A percentile compares a stretch with the other conserved stretches of the same genome.
phyloP scores from a whole-genome alignment of 2,329 filamentous ascomycete species.

The Talaromyces sp. region DNA sequence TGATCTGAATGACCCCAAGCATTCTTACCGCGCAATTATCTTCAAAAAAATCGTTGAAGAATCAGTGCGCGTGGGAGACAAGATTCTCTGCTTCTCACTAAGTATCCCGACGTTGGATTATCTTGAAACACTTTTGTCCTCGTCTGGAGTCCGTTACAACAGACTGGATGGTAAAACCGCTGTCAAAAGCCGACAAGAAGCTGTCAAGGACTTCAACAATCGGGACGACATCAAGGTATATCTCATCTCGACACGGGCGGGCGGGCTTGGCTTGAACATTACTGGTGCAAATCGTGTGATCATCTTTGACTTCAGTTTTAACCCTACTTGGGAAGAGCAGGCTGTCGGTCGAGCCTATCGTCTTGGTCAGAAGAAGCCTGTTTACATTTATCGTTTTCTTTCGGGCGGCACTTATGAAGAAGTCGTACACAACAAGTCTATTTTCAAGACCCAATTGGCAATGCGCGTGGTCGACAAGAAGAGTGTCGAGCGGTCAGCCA shows the following conservation, averaged over 20 bases:
- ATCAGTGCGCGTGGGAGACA: conserved; percentile 61
- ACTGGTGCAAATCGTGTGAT: conserved; percentile 79
- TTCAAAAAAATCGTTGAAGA: conserved; percentile 67
- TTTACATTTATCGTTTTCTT: conserved; percentile 80
- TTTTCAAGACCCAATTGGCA: conserved; percentile 81
- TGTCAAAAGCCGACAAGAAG: conserved; percentile 56
- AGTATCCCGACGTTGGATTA: conserved; percentile 67
- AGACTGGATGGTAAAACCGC: conserved; percentile 66
- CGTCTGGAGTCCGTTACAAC: conserved; percentile 46
- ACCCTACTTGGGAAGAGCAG: conserved; percentile 78
- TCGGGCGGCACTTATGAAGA: conserved; percentile 76
- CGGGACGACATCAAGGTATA: conserved; percentile 56
- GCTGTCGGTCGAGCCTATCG: conserved; percentile 83
- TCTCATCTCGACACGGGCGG: conserved; percentile 78
- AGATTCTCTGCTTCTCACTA: conserved; percentile 76
- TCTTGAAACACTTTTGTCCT: conserved; percentile 56
- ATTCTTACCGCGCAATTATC: conserved; percentile 67
- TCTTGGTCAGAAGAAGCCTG: conserved; percentile 73
- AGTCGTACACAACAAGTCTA: conserved; percentile 64
- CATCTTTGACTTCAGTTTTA: conserved; percentile 79
- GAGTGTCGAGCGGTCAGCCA: conserved; percentile 65
- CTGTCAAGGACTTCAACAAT: conserved; percentile 67
- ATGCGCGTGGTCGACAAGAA: conserved; percentile 79
- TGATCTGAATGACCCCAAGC: conserved; percentile 41
- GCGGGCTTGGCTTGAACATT: conserved; percentile 80